These are phyloP conservation scores for Blastobotrys chiropterorum DNA, from an alignment of 805 yeast species.

Conservation along the genomic window DNA sequence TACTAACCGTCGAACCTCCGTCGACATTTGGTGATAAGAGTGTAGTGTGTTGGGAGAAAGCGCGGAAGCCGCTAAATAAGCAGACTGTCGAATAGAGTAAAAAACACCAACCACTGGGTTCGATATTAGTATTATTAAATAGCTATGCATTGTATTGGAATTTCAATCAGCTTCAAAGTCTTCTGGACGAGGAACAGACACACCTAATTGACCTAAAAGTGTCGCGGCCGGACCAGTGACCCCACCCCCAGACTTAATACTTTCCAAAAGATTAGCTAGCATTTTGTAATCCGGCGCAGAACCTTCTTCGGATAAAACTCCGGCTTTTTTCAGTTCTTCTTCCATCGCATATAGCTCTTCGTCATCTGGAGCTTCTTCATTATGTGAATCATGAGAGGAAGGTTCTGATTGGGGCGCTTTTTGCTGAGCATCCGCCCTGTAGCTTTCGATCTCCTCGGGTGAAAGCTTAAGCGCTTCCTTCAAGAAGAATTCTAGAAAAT, in stretches of 20 bases:
- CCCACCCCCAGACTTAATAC: slow-evolving; percentile 27
- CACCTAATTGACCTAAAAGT: slow-evolving; percentile 29
- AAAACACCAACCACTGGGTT: not conserved
- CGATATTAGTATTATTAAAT: not conserved
- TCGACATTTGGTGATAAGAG: not conserved
- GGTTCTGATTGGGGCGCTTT: not conserved
- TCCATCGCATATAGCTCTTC: slow-evolving; percentile 16
- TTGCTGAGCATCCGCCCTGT: slow-evolving; percentile 23
- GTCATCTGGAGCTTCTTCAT: slow-evolving; percentile 18
- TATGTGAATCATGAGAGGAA: not conserved
- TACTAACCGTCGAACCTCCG: slow-evolving; percentile 10
- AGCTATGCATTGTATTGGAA: not conserved
- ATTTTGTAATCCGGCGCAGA: slow-evolving; percentile 11
- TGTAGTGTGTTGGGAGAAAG: not conserved
- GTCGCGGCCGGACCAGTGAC: slow-evolving; percentile 34
- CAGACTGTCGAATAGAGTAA: not conserved
- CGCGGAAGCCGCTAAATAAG: not conserved
- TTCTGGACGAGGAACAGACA: not conserved
- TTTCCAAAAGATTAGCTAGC: slow-evolving; percentile 26
- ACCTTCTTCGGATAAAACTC: slow-evolving; percentile 11
- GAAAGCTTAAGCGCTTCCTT: slow-evolving; percentile 47
- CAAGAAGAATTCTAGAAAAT: slow-evolving; percentile 59
- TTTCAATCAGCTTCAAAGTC: not conserved
- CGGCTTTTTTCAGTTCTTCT: slow-evolving; percentile 12
- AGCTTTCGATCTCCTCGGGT: slow-evolving; percentile 40